Conservation (phyloP, 192 early-diverging fungal species). For the Diversispora epigaea region DNA sequence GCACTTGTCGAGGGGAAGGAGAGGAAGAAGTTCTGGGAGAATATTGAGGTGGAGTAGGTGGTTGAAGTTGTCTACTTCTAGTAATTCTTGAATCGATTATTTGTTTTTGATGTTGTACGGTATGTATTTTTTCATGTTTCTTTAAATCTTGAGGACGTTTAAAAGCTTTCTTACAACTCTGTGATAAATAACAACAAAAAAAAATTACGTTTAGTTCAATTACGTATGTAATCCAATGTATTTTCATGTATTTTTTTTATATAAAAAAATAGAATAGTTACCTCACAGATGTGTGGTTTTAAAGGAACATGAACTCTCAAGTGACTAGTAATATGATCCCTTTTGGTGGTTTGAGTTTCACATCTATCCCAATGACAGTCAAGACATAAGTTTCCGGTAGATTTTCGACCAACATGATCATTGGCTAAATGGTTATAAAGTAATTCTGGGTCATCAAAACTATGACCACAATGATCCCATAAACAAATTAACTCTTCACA, state of each 20-base stretch:
- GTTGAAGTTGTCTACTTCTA: slow-evolving; percentile 5
- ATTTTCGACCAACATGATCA: slow-evolving; percentile 89
- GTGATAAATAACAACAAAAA: not conserved
- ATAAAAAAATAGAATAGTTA: slow-evolving; percentile 31
- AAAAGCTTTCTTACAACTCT: slow-evolving; percentile 79
- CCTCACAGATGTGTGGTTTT: slow-evolving; percentile 84
- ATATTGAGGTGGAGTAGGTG: slow-evolving; percentile 36
- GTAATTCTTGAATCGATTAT: not conserved
- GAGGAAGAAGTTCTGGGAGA: slow-evolving; percentile 20
- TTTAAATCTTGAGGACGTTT: slow-evolving; percentile 96
- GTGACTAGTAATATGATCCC: slow-evolving; percentile 98
- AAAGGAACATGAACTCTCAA: slow-evolving; percentile 88
- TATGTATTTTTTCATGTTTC: slow-evolving; percentile 88
- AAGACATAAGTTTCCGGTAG: slow-evolving; percentile 83
- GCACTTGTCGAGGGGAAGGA: slow-evolving; percentile 29
- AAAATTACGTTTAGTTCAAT: not conserved
- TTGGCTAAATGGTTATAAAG: slow-evolving; percentile 86
- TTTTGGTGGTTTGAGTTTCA: slow-evolving; percentile 68
- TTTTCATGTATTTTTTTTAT: not conserved
- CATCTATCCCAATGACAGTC: slow-evolving; percentile 88
- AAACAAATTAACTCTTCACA: slow-evolving; percentile 38
- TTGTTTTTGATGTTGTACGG: slow-evolving; percentile 41
- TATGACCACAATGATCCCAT: slow-evolving; percentile 48
- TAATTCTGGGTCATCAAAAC: slow-evolving; percentile 75
- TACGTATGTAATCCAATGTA: not conserved